Evolutionary conservation across 1,139 yeast genomes (phyloP), one percentile per base, ranked within the genome.

Genomic region (Taiozyma sp.): DNA sequence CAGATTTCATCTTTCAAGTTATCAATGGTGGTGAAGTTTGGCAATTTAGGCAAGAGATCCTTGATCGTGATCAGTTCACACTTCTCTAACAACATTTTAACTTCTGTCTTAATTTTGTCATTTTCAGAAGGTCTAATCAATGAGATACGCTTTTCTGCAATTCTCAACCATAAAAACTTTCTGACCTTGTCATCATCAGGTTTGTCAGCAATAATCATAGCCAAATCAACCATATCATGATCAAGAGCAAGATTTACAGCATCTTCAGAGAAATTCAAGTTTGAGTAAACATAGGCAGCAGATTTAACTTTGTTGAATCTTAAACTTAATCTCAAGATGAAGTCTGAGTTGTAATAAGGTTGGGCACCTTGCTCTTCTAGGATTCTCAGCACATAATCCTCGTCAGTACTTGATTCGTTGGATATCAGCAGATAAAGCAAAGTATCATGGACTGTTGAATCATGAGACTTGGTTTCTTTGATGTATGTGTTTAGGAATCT

Each of bases 1-100:
- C 93, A 88, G 40, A 95, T 80, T 59, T 90, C 96, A 47, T 85
- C 87, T 60, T 89, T 89, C 64, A 93, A 80, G 53, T 87, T 83
- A 58, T 89, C 95, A 47, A 93, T 84, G 46, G 87, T 82, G 0
- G 88, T 79, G 50, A 87, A 80, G 59, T 89, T 93, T 0, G 97
- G 96, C 59, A 91, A 85, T 35, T 89, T 69, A 1, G 96, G 96
- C 46, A 95, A 68, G 40, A 95, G 66, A 60, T 93, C 98, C 58
- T 88, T 91, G 48, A 93, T 82, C 3, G 83, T 77, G 26, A 93
- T 69, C n/a, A 76, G 55, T 24, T 78, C 82, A 53, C 85, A 80
- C 58, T 67, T 80, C 50, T 68, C 73, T 65, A 76, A 69, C 49
- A 78, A 70, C 63, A 52, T 85, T 69, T 56, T 59, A 4, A 62